Base-by-base conservation (phyloP, 2,329 filamentous ascomycete genomes). In the Pseudofabraea citricarpa region DNA sequence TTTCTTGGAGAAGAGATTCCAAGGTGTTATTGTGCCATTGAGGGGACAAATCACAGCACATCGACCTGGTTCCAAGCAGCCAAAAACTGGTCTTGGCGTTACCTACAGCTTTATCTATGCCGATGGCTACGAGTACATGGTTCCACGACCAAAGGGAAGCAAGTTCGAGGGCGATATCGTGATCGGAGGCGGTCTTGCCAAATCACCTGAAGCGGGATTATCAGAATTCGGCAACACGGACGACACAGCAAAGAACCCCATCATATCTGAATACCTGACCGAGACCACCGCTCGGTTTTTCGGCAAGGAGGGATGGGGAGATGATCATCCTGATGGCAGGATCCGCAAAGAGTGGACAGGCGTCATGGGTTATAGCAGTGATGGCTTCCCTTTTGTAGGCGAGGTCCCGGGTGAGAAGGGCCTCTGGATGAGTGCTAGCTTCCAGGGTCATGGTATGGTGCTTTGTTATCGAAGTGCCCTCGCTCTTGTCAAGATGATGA, bases 71-170 rank as follows among this genome's bases (percentile, higher is more conserved):
- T 48, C 18, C 16, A 54, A 49, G 16, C 62, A 57, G 40, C 56
- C 49, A 21, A 41, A 41, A 3, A 37, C 50, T 23, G 48, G 57
- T 5, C 40, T 64, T 31, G 20, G 47, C 39, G 46, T 52, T 12
- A 65, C 62, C 15, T 68, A 9, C 54, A 79, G 21, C 16, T 80
- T 85, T 50, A 74, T 83, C 20, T 80, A 79, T 55, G 66, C 68
- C 2, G 62, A 65, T 19, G 78, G 81, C 1, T 85, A 81, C 55
- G 83, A 86, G 47, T 87, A 86, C 59, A 78, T 86, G 70, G 75
- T 85, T 7, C 70, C 75, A 2, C 69, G 77, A 1, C 73, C 73
- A 0, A 60, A 65, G n/a, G 69, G 69, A 0, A 66, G 69, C 3
- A 52, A 49, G 15, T 61, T 65, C 27, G 56, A 48, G 6, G 59